Conservation (phyloP, 2,329 filamentous ascomycete species). For the Amauroascus verrucosus region DNA sequence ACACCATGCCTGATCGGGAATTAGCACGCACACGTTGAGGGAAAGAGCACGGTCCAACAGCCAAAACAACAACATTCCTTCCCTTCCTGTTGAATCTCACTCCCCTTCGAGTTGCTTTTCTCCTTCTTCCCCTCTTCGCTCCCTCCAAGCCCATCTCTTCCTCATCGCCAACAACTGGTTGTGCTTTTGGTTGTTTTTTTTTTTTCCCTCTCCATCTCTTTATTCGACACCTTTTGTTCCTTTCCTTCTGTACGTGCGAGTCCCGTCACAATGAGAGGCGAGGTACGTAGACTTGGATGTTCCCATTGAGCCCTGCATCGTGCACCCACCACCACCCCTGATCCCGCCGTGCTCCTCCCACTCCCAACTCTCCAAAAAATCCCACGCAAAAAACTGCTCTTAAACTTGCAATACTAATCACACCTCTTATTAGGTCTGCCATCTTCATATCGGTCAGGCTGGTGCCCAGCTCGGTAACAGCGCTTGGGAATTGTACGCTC, state of each 20-base stretch:
- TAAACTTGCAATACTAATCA: constrained; percentile 4
- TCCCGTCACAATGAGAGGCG: constrained; percentile 28
- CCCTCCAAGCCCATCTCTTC: background rate
- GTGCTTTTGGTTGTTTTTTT: background rate
- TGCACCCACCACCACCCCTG: constrained; percentile 15
- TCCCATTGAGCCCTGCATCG: constrained; percentile 11
- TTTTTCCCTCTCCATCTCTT: background rate
- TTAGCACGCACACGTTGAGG: constrained; percentile 17
- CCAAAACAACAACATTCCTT: constrained; percentile 9
- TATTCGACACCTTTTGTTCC: too few species aligned
- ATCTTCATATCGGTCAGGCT: constrained; percentile 59
- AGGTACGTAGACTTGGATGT: constrained; percentile 21
- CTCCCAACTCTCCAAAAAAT: constrained; percentile 12
- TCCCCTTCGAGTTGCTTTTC: background rate
- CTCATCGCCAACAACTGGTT: background rate
- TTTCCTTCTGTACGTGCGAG: background rate
- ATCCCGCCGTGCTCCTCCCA: constrained; percentile 18
- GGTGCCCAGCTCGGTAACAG: constrained; percentile 58
- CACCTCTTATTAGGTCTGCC: constrained; percentile 45
- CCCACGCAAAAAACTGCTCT: constrained; percentile 5
- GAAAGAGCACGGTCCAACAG: constrained; percentile 7
- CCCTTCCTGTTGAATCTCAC: constrained; percentile 1
- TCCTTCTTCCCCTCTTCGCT: constrained; percentile 2
- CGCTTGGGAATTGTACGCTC: constrained; percentile 57
- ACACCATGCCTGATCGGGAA: constrained; percentile 12